Base-by-base conservation (phyloP, 805 yeast genomes). In the Saturnispora hagleri region DNA sequence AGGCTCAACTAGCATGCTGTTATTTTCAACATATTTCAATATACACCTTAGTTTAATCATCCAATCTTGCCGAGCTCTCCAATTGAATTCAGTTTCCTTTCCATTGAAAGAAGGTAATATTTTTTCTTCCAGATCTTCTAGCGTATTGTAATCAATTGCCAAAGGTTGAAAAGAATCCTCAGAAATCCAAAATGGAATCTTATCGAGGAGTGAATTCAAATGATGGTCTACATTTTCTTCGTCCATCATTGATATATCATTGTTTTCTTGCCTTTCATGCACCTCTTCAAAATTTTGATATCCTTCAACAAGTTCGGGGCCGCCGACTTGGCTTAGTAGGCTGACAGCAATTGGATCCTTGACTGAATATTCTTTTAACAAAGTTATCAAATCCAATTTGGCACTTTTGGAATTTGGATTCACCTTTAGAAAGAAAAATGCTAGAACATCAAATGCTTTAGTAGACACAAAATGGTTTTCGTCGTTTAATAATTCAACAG, bases 11-110 rank as follows among this genome's bases (percentile, higher is more conserved):
- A 51, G 34, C 12, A 22, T 28, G 35, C 34, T 69, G 59, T 81
- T 17, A 17, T 4, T 15, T 9, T 48, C 35, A 5, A 34, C 79
- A 3, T 90, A 89, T 44, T 89, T 66, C 3, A 87, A 55, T 4
- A 84, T 66, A 2, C 76, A 71, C 52, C 97, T 73, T 34, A 89
- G 60, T 47, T 73, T 74, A 1, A 76, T 60, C 3, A 89, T 75
- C 47, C 71, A 70, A 49, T 76, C 74, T 59, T 90, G 96, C 61
- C 99, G 74, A 0, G 60, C 58, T 22, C 72, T 67, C 99, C 99
- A 93, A 63, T 93, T 93, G 53, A 75, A 75, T 62, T 93, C 99
- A 0, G 95, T 85, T 64, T 93, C 99, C 60, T 84, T 73, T 5
- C 84, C 85, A 8, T 73, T 76, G 59, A 91, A 89, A 24, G 63